These are phyloP conservation scores for Candida dendrica DNA, from an alignment of 805 yeast genomes.

Conservation along the genomic window DNA sequence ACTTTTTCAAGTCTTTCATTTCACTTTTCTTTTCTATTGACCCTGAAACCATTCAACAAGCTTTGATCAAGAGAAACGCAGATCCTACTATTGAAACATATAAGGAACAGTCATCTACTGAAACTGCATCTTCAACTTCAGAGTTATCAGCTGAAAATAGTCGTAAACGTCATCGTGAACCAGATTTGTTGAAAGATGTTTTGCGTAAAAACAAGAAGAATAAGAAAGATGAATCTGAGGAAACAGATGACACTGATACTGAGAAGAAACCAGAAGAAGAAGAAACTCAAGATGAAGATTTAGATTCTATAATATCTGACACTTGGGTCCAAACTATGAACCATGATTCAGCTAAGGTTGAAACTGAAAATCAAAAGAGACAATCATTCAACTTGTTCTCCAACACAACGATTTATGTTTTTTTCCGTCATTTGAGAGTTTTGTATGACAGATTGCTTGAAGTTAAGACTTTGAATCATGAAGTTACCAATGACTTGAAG, in stretches of 20 bases:
- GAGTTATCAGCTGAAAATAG: slow-evolving; percentile 6
- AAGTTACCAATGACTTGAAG: slow-evolving; percentile 67
- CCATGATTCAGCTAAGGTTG: slow-evolving; percentile 17
- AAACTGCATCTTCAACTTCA: slow-evolving; percentile 8
- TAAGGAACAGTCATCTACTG: slow-evolving; percentile 4
- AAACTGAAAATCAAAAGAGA: slow-evolving; percentile 31
- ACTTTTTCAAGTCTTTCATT: slow-evolving; percentile 63
- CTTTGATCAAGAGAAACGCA: slow-evolving; percentile 22
- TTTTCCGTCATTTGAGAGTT: slow-evolving; percentile 78
- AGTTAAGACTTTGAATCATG: slow-evolving; percentile 62
- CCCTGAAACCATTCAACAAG: slow-evolving; percentile 37
- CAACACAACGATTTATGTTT: slow-evolving; percentile 82
- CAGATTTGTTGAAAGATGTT: slow-evolving; percentile 54
- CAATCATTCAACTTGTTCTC: slow-evolving; percentile 71
- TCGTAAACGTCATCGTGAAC: slow-evolving; percentile 35
- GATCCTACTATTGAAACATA: slow-evolving; percentile 1
- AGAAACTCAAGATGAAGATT: slow-evolving; percentile 6
- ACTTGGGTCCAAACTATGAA: slow-evolving; percentile 19
- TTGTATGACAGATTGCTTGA: slow-evolving; percentile 75
- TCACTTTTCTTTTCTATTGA: slow-evolving; percentile 65
- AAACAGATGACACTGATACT: slow-evolving; percentile 21
- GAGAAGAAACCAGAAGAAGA: slow-evolving; percentile 19
- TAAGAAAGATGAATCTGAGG: slow-evolving; percentile 16
- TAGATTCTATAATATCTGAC: slow-evolving; percentile 15
- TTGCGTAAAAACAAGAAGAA: slow-evolving; percentile 41